A percentile compares a stretch with the other conserved stretches of the same genome.
phyloP scores from a whole-genome alignment of 2,329 filamentous ascomycete genomes.

The Arthroderma sp. region DNA sequence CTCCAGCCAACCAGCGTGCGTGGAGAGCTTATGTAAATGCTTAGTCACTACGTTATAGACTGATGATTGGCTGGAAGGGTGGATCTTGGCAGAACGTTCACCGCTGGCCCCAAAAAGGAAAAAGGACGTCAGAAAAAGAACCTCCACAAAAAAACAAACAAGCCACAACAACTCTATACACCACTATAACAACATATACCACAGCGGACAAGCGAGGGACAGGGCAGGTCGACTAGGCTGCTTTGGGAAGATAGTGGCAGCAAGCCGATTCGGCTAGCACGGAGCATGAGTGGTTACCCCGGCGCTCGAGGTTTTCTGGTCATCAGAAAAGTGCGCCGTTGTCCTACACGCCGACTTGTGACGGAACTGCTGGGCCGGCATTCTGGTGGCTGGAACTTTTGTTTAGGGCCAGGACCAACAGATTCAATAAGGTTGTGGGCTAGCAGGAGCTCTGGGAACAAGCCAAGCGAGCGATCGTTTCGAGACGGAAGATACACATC shows the following conservation, averaged over 20 bases:
- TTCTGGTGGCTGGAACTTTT: neutral
- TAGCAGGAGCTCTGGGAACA: neutral
- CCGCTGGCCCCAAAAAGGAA: slow-evolving; percentile 4
- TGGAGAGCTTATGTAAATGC: neutral
- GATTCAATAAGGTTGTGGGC: neutral
- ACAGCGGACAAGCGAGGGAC: too few species aligned
- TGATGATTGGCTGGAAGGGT: neutral
- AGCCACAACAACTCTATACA: neutral
- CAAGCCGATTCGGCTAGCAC: neutral
- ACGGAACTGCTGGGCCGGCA: neutral
- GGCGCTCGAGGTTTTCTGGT: neutral
- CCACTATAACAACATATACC: too few species aligned
- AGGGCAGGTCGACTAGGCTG: neutral
- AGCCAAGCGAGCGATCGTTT: neutral
- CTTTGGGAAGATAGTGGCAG: neutral
- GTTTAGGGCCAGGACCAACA: neutral
- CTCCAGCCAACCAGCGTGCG: neutral
- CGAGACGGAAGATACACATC: neutral
- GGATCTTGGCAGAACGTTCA: neutral
- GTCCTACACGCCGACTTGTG: neutral
- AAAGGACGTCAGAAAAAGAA: slow-evolving; percentile 1
- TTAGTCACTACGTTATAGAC: neutral
- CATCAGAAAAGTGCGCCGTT: neutral
- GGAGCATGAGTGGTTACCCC: neutral
- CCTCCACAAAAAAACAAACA: neutral